Base-by-base conservation (phyloP, 1,139 yeast species). In the Pichia terricola region DNA sequence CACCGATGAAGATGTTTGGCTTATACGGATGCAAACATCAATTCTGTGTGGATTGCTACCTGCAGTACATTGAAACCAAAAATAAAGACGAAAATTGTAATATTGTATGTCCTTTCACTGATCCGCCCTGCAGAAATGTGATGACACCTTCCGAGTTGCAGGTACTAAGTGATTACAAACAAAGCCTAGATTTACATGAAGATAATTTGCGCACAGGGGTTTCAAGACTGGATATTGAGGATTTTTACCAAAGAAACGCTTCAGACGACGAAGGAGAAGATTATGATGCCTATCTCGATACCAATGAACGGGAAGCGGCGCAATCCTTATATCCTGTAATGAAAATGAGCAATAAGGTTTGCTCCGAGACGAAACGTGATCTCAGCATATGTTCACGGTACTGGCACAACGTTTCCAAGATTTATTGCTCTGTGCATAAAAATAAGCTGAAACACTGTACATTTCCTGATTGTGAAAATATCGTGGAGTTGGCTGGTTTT, bases 381-480 rank as follows among this genome's bases (percentile, higher is more conserved):
- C 48, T 46, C 28, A 49, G 59, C 3, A 40, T 61, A 4, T 40
- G 45, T 8, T 44, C 53, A 2, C 54, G 51, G 39, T 58, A 53
- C 34, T 53, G 59, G 57, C 53, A 52, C 34, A 56, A 52, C 30
- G 42, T 56, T 3, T 62, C 80, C 3, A 75, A 72, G 47, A 62
- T 67, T 16, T 79, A 69, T 53, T 75, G 86, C 26, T 76, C 75
- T 38, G 70, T 73, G 45, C 72, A 72, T 47, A 37, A 45, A 9
- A 68, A 69, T 37, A 67, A 66, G 35, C 72, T 71, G 53, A 74
- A 73, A 52, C 81, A 91, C 83, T 91, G 98, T 61, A 96, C 96
- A 0, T 81, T 84, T 1, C 83, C 95, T 0, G 94, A 85, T 56
- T 91, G 98, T 61, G 69, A 70, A 35, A 66, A 69, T 45, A 70